Evolutionary conservation across 108 stramenopile genomes (phyloP).

Genomic region (Aurantiochytrium sp.): DNA sequence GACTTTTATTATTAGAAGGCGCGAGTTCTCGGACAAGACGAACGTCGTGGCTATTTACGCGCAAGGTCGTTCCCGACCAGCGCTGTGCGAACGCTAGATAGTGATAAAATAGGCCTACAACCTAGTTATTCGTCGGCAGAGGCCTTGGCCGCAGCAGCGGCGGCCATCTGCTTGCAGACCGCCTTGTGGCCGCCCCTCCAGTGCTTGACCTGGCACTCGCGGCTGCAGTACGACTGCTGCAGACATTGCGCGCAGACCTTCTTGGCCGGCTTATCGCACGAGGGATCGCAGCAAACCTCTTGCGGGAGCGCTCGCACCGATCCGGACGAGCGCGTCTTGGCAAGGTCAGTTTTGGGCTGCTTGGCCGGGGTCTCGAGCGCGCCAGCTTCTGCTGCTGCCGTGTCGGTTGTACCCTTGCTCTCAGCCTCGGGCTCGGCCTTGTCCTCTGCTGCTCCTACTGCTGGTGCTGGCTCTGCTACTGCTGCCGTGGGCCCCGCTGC

Average conservation of each 20-base stretch:
- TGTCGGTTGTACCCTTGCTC: background rate
- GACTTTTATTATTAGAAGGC: no score
- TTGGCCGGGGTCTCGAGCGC: background rate
- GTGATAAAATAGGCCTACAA: no score
- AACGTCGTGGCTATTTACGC: no score
- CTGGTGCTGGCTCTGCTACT: no score
- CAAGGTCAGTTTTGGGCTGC: background rate
- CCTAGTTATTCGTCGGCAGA: background rate
- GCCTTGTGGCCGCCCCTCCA: background rate
- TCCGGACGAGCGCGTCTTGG: background rate
- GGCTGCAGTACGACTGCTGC: conserved; percentile 18
- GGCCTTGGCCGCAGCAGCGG: background rate
- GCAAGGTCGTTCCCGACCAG: no score
- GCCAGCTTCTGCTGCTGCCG: background rate
- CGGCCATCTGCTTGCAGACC: background rate
- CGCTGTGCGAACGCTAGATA: no score
- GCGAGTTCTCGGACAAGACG: no score
- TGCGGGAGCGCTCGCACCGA: background rate
- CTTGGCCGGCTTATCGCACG: background rate
- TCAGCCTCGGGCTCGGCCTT: no score
- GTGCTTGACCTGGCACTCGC: conserved; percentile 13
- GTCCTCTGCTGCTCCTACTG: no score
- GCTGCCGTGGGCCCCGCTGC: no score
- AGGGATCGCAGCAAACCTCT: background rate
- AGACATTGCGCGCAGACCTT: conserved; percentile 8